Base-by-base conservation (phyloP, 106 monocot species). In the Dactylorhiza incarnata region DNA sequence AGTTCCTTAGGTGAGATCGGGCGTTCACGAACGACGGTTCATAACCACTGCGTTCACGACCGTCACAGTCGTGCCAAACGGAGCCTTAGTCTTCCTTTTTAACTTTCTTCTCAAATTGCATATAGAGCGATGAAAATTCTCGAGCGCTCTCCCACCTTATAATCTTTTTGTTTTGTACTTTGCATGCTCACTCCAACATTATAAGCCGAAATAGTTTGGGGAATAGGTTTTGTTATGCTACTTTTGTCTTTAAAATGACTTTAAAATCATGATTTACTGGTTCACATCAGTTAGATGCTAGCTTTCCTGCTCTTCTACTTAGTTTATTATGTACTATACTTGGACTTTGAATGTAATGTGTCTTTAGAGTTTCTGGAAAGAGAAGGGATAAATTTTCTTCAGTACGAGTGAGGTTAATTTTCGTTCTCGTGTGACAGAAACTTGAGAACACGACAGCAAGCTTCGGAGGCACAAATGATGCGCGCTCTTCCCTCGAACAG, bases 381-480 rank as follows among this genome's bases (percentile, higher is more conserved):
- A 58, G 5, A 58, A 19, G 8, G 56, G 20, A 58, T 58, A 58
- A 58, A 5, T n/a, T 3, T 29, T 29, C 29, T 29, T 29, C 29
- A 29, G 29, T 1, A 26, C 12, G 26, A 26, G 24, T 26, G 2
- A 37, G 17, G 23, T 74, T 75, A 75, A 69, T 78, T 75, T 79
- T 75, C 71, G 17, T 7, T 29, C 69, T 76, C 52, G 70, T 79
- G 12, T 70, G 62, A 70, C 75, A 83, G 83, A 76, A 56, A 63
- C 71, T 83, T 83, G 83, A 79, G 44, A 83, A 43, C 56, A 29
- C 26, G 6, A 72, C 20, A 9, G 37, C 49, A 23, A 49, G 12
- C 29, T 22, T 59, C 62, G 74, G 71, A 69, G 37, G 37, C 46
- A 55, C 46, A 55, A 71, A 45, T 24, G 29, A n/a, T 65, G 37